These are phyloP conservation scores for Sechiopsis laciniata DNA, from an alignment of 306 rosid genomes.

Conservation along the genomic window DNA sequence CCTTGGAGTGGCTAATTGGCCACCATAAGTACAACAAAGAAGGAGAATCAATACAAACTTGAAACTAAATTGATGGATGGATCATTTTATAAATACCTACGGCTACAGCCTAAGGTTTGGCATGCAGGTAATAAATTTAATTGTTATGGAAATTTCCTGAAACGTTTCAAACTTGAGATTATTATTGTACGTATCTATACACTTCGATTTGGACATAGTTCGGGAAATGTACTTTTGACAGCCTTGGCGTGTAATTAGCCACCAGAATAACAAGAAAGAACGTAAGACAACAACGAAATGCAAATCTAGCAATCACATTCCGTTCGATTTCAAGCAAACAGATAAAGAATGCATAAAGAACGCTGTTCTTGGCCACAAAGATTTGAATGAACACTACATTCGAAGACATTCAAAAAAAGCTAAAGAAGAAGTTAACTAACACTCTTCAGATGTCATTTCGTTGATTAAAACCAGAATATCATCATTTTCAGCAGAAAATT, in stretches of 20 bases:
- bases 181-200: background rate
- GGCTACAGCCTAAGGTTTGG: too few species aligned
- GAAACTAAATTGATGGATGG: background rate
- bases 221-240: conserved; percentile 35
- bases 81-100: background rate
- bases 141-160: background rate
- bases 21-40: conserved; percentile 25
- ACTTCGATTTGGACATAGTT: background rate
- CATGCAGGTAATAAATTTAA: background rate
- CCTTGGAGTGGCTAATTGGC: conserved; percentile 59
- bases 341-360: background rate
- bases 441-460: too few species aligned
- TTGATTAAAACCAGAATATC: too few species aligned
- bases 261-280: background rate
- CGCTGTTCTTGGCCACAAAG: background rate
- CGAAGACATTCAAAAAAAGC: background rate
- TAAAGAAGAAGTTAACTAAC: too few species aligned
- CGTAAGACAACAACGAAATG: background rate
- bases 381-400: background rate
- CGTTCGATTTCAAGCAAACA: background rate
- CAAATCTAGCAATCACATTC: background rate
- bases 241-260: conserved; percentile 34
- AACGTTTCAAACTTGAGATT: background rate
- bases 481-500: too few species aligned
- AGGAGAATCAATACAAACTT: too few species aligned